Percentiles rank a stretch among this genome's conserved stretches.
phyloP scores from a whole-genome alignment of 1,284 basidiomycete species.

The Moniliella sp. region DNA sequence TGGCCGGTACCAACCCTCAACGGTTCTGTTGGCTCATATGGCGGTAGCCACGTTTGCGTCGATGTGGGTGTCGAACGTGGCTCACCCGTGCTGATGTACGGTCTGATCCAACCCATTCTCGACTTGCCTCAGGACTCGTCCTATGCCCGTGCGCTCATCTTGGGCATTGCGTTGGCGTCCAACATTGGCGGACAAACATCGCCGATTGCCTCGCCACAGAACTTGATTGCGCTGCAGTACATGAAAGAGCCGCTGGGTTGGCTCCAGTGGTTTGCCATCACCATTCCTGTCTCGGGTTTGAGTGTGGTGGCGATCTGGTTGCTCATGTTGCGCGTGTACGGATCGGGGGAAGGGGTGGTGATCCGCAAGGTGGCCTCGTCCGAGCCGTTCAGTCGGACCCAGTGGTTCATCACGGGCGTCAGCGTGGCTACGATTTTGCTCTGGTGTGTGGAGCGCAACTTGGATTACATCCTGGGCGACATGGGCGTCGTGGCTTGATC shows the following conservation, averaged over 20 bases:
- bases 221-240: conserved; percentile 66
- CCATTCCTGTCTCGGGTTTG: conserved; percentile 65
- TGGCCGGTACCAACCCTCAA: conserved; percentile 72
- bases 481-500: conserved; percentile 75
- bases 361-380: conserved; percentile 17
- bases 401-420: conserved; percentile 72
- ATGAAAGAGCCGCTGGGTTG: conserved; percentile 77
- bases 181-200: conserved; percentile 96
- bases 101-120: conserved; percentile 85
- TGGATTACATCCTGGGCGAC: conserved; percentile 64
- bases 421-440: conserved; percentile 66
- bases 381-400: conserved; percentile 49
- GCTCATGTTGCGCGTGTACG: conserved; percentile 63
- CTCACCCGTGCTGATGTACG: conserved; percentile 93
- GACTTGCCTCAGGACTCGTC: conserved; percentile 67
- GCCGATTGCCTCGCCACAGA: conserved; percentile 78
- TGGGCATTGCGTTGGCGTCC: conserved; percentile 84
- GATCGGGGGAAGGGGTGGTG: conserved; percentile 46
- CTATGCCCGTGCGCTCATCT: conserved; percentile 73
- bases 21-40: conserved; percentile 84
- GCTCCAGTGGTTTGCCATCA: conserved; percentile 80
- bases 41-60: conserved; percentile 85
- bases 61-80: conserved; percentile 99
- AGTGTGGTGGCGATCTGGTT: conserved; percentile 78
- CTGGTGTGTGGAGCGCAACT: conserved; percentile 70